A percentile compares a stretch with the other conserved stretches of the same genome.
Evolutionary conservation across 345 rosid genomes (phyloP).

Genomic region (Trapa bicornis): DNA sequence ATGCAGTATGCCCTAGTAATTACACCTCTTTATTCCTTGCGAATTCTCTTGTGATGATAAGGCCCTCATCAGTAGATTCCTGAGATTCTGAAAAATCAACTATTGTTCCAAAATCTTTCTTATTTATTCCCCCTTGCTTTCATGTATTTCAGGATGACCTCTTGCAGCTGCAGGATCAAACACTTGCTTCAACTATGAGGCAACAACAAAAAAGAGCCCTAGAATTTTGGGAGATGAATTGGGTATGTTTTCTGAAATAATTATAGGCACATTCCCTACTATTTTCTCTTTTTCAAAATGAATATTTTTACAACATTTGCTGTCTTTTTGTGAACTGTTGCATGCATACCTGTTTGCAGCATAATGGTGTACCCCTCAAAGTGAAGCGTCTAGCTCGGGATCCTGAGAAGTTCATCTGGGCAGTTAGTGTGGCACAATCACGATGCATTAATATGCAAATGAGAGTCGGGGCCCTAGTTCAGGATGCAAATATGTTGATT

Average conservation of each 20-base stretch:
- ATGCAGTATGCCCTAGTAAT: not conserved
- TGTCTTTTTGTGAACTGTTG: not conserved
- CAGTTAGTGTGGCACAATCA: constrained; percentile 73
- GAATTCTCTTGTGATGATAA: not conserved
- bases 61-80: not conserved
- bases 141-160: constrained; percentile 50
- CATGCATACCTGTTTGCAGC: constrained; percentile 28
- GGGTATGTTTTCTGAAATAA: constrained; percentile 31
- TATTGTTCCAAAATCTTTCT: not conserved
- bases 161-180: constrained; percentile 69
- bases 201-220: constrained; percentile 52
- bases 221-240: constrained; percentile 83
- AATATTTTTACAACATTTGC: not conserved
- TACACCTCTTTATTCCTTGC: not conserved
- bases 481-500: constrained; percentile 78
- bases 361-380: constrained; percentile 71
- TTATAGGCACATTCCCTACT: not conserved
- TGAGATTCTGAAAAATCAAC: not conserved
- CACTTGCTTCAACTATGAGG: constrained; percentile 68
- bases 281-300: not conserved
- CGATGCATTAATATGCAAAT: constrained; percentile 68
- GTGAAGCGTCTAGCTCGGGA: constrained; percentile 79
- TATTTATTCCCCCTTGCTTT: constrained; percentile 7
- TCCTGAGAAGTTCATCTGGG: constrained; percentile 80
- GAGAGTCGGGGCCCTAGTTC: constrained; percentile 74